Conservation (phyloP, 305 asterid species). For the Fraxinus baroniana region DNA sequence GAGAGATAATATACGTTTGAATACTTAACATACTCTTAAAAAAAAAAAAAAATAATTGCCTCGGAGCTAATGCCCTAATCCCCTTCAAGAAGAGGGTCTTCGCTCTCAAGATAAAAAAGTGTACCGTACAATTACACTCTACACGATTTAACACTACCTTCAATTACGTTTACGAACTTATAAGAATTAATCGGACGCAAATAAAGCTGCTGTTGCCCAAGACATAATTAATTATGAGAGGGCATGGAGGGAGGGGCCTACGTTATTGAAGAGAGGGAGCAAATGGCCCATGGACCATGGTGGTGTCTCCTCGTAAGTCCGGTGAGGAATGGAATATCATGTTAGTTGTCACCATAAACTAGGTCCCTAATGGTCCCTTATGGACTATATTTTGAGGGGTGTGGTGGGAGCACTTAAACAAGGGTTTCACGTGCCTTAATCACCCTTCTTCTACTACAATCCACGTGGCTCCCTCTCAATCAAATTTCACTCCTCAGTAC, state of each 20-base stretch:
- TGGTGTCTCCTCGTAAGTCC: conserved; percentile 41
- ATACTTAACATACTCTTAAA: not conserved
- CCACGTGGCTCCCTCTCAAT: conserved; percentile 57
- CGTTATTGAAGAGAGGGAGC: conserved; percentile 38
- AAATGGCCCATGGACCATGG: conserved; percentile 48
- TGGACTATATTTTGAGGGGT: conserved; percentile 12
- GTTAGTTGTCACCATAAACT: conserved; percentile 67
- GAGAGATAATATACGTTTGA: not conserved
- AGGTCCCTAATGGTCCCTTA: conserved; percentile 33
- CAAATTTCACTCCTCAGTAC: conserved; percentile 1
- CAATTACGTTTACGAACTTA: not conserved
- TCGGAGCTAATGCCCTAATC: not conserved
- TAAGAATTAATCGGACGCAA: not conserved
- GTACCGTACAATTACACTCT: not conserved
- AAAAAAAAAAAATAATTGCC: not conserved
- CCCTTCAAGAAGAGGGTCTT: not conserved
- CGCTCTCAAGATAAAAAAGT: not conserved
- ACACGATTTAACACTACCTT: not conserved
- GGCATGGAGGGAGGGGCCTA: conserved; percentile 26
- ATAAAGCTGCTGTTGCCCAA: not conserved
- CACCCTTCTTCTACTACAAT: conserved; percentile 55
- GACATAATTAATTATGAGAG: not conserved
- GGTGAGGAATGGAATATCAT: conserved; percentile 64
- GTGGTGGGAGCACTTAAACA: conserved; percentile 55
- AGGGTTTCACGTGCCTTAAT: conserved; percentile 68